Evolutionary conservation across 2,329 filamentous ascomycete species (phyloP).

Genomic region (Exophiala aquamarina): DNA sequence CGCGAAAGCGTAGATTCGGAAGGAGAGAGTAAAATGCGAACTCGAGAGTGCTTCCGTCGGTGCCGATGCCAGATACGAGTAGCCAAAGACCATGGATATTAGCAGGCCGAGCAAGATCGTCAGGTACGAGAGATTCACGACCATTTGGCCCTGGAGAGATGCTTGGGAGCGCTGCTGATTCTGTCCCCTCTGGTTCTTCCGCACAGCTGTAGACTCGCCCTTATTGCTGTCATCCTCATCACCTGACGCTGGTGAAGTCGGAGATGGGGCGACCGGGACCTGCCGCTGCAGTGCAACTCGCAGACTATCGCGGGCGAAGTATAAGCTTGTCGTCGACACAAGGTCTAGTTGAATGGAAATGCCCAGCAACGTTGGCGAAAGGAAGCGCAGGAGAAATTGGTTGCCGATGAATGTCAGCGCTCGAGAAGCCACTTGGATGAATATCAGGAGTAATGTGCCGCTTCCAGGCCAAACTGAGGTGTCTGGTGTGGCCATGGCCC

Average conservation of each 20-base stretch:
- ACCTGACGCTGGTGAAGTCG: too few species aligned
- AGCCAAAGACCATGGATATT: slow-evolving; percentile 64
- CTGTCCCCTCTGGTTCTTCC: neutral
- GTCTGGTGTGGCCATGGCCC: too few species aligned
- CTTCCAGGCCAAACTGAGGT: slow-evolving; percentile 1
- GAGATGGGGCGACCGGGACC: slow-evolving; percentile 30
- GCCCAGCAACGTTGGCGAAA: slow-evolving; percentile 82
- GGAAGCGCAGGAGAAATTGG: slow-evolving; percentile 81
- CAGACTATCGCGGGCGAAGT: slow-evolving; percentile 88
- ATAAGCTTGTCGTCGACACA: slow-evolving; percentile 88
- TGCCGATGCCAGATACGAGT: slow-evolving; percentile 62
- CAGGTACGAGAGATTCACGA: slow-evolving; percentile 86
- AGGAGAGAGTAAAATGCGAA: slow-evolving; percentile 62
- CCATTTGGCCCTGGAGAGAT: slow-evolving; percentile 58
- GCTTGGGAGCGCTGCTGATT: neutral
- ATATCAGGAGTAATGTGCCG: slow-evolving; percentile 75
- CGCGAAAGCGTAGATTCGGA: slow-evolving; percentile 57
- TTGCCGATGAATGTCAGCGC: slow-evolving; percentile 88
- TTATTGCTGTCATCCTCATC: too few species aligned
- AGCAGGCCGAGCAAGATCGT: slow-evolving; percentile 67
- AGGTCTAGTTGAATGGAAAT: slow-evolving; percentile 88
- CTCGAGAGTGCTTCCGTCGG: slow-evolving; percentile 54
- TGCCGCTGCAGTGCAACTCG: slow-evolving; percentile 89
- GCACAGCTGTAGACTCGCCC: too few species aligned
- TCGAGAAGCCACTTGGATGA: slow-evolving; percentile 84